phyloP scores from a whole-genome alignment of 495 filamentous ascomycete species.

The Margaritispora aquatica region DNA sequence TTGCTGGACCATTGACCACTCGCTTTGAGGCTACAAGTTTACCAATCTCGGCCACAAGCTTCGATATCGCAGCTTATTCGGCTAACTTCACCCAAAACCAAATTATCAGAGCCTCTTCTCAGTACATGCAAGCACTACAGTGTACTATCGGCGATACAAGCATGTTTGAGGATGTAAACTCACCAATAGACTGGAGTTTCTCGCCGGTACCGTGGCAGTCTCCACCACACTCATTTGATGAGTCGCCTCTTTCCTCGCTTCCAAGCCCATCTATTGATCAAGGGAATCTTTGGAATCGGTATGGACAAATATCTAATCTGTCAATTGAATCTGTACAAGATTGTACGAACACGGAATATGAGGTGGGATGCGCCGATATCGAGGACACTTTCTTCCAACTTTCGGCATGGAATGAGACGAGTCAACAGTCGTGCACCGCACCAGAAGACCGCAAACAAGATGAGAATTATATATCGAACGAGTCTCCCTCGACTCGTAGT shows the following conservation, averaged over 20 bases:
- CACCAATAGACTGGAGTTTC: neutral
- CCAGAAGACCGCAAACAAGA: no score
- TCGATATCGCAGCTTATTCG: no score
- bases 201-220: neutral
- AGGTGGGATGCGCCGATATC: no score
- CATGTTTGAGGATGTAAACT: neutral
- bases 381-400: no score
- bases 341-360: no score
- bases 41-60: no score
- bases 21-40: no score
- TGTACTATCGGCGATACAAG: neutral
- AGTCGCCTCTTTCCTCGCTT: constrained; percentile 1
- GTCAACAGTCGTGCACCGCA: no score
- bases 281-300: neutral
- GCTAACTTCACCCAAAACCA: neutral
- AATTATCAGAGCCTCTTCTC: neutral
- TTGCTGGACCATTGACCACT: no score
- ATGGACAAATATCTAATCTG: neutral
- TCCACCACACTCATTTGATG: neutral
- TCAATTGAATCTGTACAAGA: neutral
- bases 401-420: no score
- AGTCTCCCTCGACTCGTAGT: no score
- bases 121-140: neutral
- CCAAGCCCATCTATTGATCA: neutral
- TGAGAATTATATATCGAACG: no score